Evolutionary conservation across 805 yeast genomes (phyloP).

Genomic region (Suhomyces sp.): DNA sequence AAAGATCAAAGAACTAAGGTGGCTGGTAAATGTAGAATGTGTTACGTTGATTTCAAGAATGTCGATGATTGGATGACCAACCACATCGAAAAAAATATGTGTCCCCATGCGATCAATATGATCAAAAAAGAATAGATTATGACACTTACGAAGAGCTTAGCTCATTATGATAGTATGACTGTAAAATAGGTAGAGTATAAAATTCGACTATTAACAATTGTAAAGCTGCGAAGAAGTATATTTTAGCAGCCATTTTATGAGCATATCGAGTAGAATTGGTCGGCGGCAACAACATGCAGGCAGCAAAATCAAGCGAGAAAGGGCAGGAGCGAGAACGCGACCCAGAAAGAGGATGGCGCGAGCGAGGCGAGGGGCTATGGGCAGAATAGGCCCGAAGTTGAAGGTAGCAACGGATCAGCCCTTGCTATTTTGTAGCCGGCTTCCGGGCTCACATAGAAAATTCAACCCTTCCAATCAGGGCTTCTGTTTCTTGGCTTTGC

Average conservation of each 20-base stretch:
- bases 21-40: conserved; percentile 73
- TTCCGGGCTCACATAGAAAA: not conserved
- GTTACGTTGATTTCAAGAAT: conserved; percentile 60
- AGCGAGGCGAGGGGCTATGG: not conserved
- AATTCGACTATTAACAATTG: not conserved
- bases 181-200: not conserved
- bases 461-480: not conserved
- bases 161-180: not conserved
- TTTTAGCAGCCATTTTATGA: not conserved
- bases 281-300: not conserved
- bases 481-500: not conserved
- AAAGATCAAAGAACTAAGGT: conserved; percentile 70
- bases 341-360: not conserved
- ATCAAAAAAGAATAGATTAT: conserved; percentile 8
- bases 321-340: not conserved
- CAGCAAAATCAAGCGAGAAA: not conserved
- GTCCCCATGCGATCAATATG: conserved; percentile 21
- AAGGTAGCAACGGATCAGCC: not conserved
- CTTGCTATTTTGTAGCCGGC: not conserved
- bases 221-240: not conserved
- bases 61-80: conserved; percentile 77
- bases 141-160: not conserved
- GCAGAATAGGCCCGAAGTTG: not conserved
- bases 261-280: not conserved
- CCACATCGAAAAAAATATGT: conserved; percentile 60